Evolutionary conservation across 805 yeast genomes (phyloP).

Genomic region (Clavispora santaluciae): DNA sequence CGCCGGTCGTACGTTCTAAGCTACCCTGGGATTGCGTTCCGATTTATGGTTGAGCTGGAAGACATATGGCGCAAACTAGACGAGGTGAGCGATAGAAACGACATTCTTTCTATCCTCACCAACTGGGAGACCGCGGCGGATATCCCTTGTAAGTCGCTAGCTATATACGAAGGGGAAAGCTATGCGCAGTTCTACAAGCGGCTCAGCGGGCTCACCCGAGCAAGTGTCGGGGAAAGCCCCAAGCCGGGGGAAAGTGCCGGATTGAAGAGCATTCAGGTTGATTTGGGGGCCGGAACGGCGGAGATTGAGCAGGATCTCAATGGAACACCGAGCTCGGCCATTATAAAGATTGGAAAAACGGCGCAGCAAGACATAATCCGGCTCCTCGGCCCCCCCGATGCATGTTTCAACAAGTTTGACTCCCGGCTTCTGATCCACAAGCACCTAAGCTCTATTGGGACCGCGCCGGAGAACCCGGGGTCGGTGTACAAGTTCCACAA

Average conservation of each 20-base stretch:
- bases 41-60: constrained; percentile 29
- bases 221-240: neutral
- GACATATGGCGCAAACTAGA: constrained; percentile 15
- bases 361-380: constrained; percentile 46
- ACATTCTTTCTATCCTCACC: constrained; percentile 22
- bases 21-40: constrained; percentile 55
- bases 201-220: neutral
- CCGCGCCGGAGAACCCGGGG: constrained; percentile 5
- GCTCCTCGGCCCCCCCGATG: constrained; percentile 55
- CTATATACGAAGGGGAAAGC: constrained; percentile 37
- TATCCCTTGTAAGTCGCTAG: constrained; percentile 33
- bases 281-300: constrained; percentile 18
- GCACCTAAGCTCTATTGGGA: constrained; percentile 16
- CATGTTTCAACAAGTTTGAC: constrained; percentile 42
- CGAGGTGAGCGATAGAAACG: constrained; percentile 15
- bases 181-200: constrained; percentile 21
- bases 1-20: constrained; percentile 39
- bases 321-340: constrained; percentile 2
- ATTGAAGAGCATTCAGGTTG: constrained; percentile 9
- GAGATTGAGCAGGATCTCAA: constrained; percentile 17
- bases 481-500: constrained; percentile 44
- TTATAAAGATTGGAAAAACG: constrained; percentile 34
- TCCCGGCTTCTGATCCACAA: constrained; percentile 40
- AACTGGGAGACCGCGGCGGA: constrained; percentile 32
- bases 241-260: neutral